Percentiles rank a stretch among this genome's conserved stretches.
Conservation (phyloP, 768 basidiomycete genomes). For the Trametes gibbosa region DNA sequence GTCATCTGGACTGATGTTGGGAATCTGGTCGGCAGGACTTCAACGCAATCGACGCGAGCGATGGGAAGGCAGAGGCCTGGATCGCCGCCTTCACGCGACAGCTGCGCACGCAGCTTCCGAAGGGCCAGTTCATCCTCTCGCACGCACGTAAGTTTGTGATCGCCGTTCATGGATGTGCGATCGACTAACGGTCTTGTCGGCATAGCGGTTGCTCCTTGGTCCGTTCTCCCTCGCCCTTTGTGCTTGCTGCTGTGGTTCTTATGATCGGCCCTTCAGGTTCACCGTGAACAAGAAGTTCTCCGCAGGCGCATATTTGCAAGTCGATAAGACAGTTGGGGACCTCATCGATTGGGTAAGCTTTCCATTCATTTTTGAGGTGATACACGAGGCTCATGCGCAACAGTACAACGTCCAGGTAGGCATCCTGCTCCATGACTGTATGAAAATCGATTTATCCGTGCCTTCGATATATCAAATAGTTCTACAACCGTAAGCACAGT, state of each 20-base stretch:
- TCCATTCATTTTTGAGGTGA: neutral
- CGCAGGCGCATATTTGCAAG: slow-evolving; percentile 52
- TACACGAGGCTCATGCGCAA: neutral
- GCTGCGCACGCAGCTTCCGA: slow-evolving; percentile 47
- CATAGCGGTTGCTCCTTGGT: slow-evolving; percentile 47
- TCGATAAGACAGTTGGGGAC: slow-evolving; percentile 50
- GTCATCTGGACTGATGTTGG: neutral
- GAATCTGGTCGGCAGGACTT: slow-evolving; percentile 33
- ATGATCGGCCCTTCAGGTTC: slow-evolving; percentile 29
- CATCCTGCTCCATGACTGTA: neutral
- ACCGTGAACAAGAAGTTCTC: slow-evolving; percentile 25
- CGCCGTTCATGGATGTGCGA: neutral
- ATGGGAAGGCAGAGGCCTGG: slow-evolving; percentile 42
- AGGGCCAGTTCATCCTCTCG: slow-evolving; percentile 47
- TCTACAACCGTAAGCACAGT: slow-evolving; percentile 33
- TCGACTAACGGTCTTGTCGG: slow-evolving; percentile 18
- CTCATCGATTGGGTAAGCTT: slow-evolving; percentile 57
- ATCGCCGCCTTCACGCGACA: slow-evolving; percentile 49
- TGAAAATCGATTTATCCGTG: neutral
- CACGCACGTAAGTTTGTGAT: slow-evolving; percentile 46
- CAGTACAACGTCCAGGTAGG: slow-evolving; percentile 29
- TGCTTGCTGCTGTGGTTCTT: neutral
- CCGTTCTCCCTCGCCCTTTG: slow-evolving; percentile 28
- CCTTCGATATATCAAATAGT: slow-evolving; percentile 34
- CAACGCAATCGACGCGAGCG: slow-evolving; percentile 32